Base-by-base conservation (phyloP, 345 rosid genomes). In the Eucalyptus regnans region DNA sequence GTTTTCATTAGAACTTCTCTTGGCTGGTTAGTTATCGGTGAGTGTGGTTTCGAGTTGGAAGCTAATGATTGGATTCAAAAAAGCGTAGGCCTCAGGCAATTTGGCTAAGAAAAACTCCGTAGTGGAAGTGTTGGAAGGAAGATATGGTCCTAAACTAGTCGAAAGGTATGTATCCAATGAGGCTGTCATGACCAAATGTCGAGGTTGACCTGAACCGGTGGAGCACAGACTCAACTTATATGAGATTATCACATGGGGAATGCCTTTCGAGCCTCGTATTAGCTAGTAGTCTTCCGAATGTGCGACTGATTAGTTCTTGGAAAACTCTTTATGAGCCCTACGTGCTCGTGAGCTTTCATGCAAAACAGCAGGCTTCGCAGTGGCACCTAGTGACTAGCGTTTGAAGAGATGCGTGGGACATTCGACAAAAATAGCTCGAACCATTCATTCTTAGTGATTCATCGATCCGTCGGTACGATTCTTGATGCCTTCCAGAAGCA, bases 311-410 rank as follows among this genome's bases (percentile, higher is more conserved):
- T 37, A 71, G 83, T 37, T 20, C 83, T 71, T 71, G 46, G 13
- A 71, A 37, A 20, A 37, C 46, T 71, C 46, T 9, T 71, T 71
- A 37, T 22, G 23, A 17, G 27, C 8, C 12, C 46, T 33, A 3
- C 81, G 17, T 33, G 44, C 41, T 66, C 20, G 6, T n/a, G 79
- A 15, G 44, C 44, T 68, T 68, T n/a, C 37, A 64, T 64, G 76
- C 37, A 64, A 64, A 64, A 64, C 37, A 64, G 18, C 76, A 14
- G 18, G 41, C 41, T 64, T 7, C 5, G 20, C 37, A 14, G 37
- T 0, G 10, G 76, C 0, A 64, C 37, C 16, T 14, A 64, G 20
- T 64, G 17, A n/a, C 8, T 5, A n/a, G 10, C 18, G 3, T 64
- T 64, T 29, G 71, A n/a, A 64, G 71, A 64, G 71, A 29, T 31